Conservation (phyloP, 2,329 filamentous ascomycete species). For the Cercospora sesami region DNA sequence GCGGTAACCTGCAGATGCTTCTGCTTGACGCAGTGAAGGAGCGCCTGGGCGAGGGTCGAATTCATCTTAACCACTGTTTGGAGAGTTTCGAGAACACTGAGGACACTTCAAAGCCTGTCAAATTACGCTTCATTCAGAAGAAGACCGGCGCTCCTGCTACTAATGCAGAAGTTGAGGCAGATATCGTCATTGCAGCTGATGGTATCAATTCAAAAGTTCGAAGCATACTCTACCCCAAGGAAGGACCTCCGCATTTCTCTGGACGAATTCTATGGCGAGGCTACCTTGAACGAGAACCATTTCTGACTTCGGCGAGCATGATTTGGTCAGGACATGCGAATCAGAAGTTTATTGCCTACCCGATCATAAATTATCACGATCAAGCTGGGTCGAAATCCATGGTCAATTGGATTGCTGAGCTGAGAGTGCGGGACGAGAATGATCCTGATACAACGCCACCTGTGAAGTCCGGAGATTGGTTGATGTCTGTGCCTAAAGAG, state of each 20-base stretch:
- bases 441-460: slow-evolving; percentile 49
- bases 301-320: slow-evolving; percentile 48
- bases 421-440: slow-evolving; percentile 45
- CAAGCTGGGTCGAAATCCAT: slow-evolving; percentile 36
- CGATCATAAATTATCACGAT: slow-evolving; percentile 42
- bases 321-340: slow-evolving; percentile 51
- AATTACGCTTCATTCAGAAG: slow-evolving; percentile 18
- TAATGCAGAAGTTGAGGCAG: slow-evolving; percentile 37
- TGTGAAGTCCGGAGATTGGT: slow-evolving; percentile 45
- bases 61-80: slow-evolving; percentile 46
- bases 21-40: slow-evolving; percentile 46
- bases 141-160: slow-evolving; percentile 31
- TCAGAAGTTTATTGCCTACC: slow-evolving; percentile 53
- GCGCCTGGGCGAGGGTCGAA: slow-evolving; percentile 42
- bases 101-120: slow-evolving; percentile 23
- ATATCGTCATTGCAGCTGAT: slow-evolving; percentile 46
- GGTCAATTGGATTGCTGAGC: slow-evolving; percentile 52
- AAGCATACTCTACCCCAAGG: slow-evolving; percentile 45
- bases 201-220: slow-evolving; percentile 50
- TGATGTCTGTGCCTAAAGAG: slow-evolving; percentile 45
- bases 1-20: slow-evolving; percentile 50
- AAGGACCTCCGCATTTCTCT: slow-evolving; percentile 49
- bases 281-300: slow-evolving; percentile 44
- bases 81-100: slow-evolving; percentile 41
- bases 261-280: slow-evolving; percentile 51